Conservation (phyloP, 2,329 filamentous ascomycete species). For the Arthrobotrys entomopaga region DNA sequence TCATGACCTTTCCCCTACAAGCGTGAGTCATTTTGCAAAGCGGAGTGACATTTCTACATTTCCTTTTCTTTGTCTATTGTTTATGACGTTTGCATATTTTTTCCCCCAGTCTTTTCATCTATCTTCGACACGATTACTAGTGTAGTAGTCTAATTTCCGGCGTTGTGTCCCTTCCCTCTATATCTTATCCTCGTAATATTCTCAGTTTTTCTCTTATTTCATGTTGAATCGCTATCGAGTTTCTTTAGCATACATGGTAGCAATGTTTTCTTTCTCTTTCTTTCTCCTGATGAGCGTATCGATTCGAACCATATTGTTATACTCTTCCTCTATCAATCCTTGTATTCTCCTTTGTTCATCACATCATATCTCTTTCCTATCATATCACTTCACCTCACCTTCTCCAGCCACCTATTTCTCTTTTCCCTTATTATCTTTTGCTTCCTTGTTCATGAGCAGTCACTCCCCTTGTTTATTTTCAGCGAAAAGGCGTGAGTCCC, state of each 20-base stretch:
- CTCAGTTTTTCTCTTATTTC: neutral
- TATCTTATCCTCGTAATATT: too few relatives aligned
- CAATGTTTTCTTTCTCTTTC: neutral
- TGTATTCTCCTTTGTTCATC: neutral
- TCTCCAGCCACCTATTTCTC: neutral
- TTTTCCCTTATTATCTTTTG: neutral
- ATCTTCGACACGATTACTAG: neutral
- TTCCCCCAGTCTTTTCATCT: neutral
- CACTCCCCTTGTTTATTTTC: neutral
- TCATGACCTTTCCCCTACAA: neutral
- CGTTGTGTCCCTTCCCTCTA: too few relatives aligned
- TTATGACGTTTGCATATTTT: neutral
- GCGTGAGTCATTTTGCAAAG: too few relatives aligned
- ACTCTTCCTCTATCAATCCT: neutral
- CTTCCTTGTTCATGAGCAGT: neutral
- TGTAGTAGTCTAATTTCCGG: too few relatives aligned
- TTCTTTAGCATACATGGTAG: too few relatives aligned
- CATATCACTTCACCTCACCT: neutral
- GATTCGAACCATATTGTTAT: neutral
- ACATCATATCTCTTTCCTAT: neutral
- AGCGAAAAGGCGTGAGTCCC: neutral
- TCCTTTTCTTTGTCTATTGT: conserved; percentile 9
- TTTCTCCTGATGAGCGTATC: neutral
- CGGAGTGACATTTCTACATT: neutral
- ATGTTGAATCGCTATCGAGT: neutral